These are phyloP conservation scores for Gypsophila paniculata DNA, from an alignment of 179 eudicot species.

Conservation along the genomic window DNA sequence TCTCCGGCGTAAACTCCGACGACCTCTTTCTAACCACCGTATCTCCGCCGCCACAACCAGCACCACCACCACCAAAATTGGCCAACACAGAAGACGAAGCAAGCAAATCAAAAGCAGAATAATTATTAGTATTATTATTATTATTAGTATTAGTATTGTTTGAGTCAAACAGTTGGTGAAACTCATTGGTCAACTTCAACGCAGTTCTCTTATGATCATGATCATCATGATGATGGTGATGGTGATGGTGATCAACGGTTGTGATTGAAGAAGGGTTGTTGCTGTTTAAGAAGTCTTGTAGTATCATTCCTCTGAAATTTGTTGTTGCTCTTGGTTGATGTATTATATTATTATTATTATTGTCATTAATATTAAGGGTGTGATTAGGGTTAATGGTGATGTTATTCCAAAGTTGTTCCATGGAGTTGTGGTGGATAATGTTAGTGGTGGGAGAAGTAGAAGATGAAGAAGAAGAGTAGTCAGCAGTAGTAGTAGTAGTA, in stretches of 20 bases:
- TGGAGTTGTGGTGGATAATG: neutral
- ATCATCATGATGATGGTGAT: no score
- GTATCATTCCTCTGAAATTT: slow-evolving; percentile 14
- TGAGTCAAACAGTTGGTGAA: slow-evolving; percentile 14
- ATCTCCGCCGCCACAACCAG: no score
- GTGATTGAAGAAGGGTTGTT: slow-evolving; percentile 9
- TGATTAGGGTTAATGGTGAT: no score
- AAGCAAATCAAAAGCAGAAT: slow-evolving; percentile 13
- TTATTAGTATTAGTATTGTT: neutral
- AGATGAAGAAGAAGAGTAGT: slow-evolving; percentile 9
- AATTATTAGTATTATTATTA: neutral
- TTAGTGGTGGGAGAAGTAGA: neutral
- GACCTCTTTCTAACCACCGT: slow-evolving; percentile 2
- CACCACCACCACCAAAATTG: neutral
- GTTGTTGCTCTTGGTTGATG: no score
- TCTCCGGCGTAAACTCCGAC: neutral
- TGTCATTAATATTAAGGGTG: neutral
- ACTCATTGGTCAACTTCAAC: slow-evolving; percentile 12
- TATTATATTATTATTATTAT: neutral
- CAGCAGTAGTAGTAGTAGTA: no score
- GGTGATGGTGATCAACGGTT: slow-evolving; percentile 1
- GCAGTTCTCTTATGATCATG: neutral
- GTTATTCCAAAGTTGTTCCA: slow-evolving; percentile 34
- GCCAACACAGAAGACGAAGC: slow-evolving; percentile 20
- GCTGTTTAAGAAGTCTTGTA: slow-evolving; percentile 29